Evolutionary conservation across 176 grass and related monocot species (phyloP), one percentile per base, ranked within the genome.

Genomic region (Puya raimondii): DNA sequence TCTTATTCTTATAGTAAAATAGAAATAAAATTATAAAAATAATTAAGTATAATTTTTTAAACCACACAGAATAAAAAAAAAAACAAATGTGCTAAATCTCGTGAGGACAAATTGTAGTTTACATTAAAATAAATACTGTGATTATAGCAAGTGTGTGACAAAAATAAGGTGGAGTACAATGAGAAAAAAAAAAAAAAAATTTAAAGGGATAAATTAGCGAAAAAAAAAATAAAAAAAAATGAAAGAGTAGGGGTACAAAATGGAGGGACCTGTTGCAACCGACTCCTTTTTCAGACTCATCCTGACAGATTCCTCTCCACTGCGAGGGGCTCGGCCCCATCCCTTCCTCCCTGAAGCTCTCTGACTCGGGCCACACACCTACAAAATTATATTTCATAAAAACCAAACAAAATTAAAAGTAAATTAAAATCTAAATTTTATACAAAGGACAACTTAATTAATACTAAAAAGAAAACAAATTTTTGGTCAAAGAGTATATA

Each of bases 301-400:
- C 75, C 71, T 92, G 85, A 83, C 93, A 96, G 84, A 80, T 82
- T 67, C 93, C 92, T 63, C 72, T 85, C 93, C 93, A 96, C 53
- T 74, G 65, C 11, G 49, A 10, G 25, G 93, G 88, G 65, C 74
- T 70, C 11, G 83, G 88, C 23, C 76, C 86, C 88, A 96, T 92
- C 66, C 84, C 88, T 17, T 90, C 86, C 68, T 92, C 93, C 22
- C 74, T 81, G 86, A 96, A 96, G 83, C 93, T 96, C 73, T 85
- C 84, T 76, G 88, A 78, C 72, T 96, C 93, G 79, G 93, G 88
- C 93, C 93, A 96, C 51, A 89, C 93, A 50, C 93, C 93, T 96
- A 81, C 80, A 82, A 10, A 79, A 57, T 16, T 33, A 49, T 13
- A 47, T 49, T 3, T 10, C 42, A 70, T 13, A 12, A 63, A 33